These are phyloP conservation scores for Trichothecium roseum DNA, from an alignment of 2,329 filamentous ascomycete species.

Conservation along the genomic window DNA sequence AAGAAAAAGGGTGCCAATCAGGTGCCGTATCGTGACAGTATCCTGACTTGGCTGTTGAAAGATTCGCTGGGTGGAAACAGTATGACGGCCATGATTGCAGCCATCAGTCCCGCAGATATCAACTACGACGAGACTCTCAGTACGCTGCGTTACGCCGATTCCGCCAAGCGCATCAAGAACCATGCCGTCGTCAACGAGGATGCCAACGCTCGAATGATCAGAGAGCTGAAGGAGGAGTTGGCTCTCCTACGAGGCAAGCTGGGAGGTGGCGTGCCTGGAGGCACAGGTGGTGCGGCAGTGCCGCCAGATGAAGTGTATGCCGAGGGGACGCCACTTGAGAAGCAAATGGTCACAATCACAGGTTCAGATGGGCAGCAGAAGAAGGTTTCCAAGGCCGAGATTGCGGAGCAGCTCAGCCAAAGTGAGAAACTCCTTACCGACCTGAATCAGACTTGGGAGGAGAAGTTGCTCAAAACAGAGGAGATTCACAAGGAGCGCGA, in stretches of 20 bases:
- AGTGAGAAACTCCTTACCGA: constrained; percentile 94
- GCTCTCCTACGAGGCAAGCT: constrained; percentile 79
- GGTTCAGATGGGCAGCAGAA: constrained; percentile 76
- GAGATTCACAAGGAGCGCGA: constrained; percentile 97
- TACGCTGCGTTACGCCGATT: constrained; percentile 92
- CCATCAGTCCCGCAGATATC: constrained; percentile 95
- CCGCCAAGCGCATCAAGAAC: constrained; percentile 98
- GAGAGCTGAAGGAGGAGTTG: constrained; percentile 92
- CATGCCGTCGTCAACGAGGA: constrained; percentile 99
- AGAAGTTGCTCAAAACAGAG: constrained; percentile 90
- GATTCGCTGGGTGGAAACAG: constrained; percentile 97
- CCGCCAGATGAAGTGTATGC: constrained; percentile 77
- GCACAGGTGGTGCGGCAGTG: constrained; percentile 35
- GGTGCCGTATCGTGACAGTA: constrained; percentile 94
- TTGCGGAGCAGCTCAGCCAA: constrained; percentile 90
- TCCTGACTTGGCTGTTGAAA: constrained; percentile 93
- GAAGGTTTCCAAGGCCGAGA: constrained; percentile 96
- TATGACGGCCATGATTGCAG: constrained; percentile 99
- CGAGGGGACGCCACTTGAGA: constrained; percentile 81
- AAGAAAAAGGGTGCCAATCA: constrained; percentile 58
- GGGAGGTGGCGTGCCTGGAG: constrained; percentile 40
- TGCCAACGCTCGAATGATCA: constrained; percentile 96
- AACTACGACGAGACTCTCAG: constrained; percentile 98
- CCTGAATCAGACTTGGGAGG: constrained; percentile 97
- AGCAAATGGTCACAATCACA: constrained; percentile 94